Base-by-base conservation (phyloP, 2,329 filamentous ascomycete genomes). In the Talaromyces sp. region DNA sequence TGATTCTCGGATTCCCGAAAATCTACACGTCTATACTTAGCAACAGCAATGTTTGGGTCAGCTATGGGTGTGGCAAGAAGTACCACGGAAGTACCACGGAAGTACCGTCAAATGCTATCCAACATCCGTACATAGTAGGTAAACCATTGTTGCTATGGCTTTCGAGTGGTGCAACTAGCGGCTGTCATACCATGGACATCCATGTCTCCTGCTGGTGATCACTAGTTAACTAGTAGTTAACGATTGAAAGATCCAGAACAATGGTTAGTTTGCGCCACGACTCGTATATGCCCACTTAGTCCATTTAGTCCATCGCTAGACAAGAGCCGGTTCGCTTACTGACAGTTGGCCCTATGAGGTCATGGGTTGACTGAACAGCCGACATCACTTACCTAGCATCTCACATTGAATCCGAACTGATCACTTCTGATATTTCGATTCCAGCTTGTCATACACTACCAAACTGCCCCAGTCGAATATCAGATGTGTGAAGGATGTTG, bases 251-350 rank as follows among this genome's bases (percentile, higher is more conserved):
- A 43, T 59, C 56, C 56, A 59, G 56, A 59, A 43, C 56, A 43
- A n/a, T 19, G 56, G 37, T 59, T 59, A 59, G 56, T 45, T 31
- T 27, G 4, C 14, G 56, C 56, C 56, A 45, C 56, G 56, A 59
- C 56, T 59, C 37, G 19, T 45, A 45, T 56, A 9, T 37, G 35
- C 56, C 56, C 56, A 59, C 39, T 59, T 45, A 13, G 56, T 31
- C 39, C 35, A 37, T 37, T 13, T 37, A 37, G 35, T 37, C 35
- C 27, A 16, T 31, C 37, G 31, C 50, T 35, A 37, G n/a, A 56
- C 31, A 19, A 16, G 33, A 31, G 19, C 22, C 4, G 43, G 43
- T 47, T 19, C 19, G 43, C 8, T 13, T 16, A 19, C 50, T 35
- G 50, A 27, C 27, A 35, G 50, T 5, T 22, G 27, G 24, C 8